These are phyloP conservation scores for Populus hybrid DNA, from an alignment of 441 rosid species.

Conservation along the genomic window DNA sequence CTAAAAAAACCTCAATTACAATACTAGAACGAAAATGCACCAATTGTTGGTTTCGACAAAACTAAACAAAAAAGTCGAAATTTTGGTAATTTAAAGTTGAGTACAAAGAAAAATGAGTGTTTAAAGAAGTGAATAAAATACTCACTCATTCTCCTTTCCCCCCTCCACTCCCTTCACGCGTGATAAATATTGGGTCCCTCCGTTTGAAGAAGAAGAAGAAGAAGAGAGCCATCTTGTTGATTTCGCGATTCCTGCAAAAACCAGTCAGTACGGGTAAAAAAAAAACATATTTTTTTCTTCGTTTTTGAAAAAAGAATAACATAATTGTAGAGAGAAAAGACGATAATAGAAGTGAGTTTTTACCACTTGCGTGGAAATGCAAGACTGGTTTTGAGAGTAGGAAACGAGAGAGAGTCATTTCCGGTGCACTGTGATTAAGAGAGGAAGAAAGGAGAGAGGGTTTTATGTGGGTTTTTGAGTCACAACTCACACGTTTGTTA, in stretches of 20 bases:
- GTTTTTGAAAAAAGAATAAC: background rate
- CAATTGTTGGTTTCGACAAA: background rate
- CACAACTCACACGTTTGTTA: background rate
- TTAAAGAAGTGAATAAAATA: background rate
- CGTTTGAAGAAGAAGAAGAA: constrained; percentile 6
- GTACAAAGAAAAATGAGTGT: background rate
- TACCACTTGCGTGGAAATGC: constrained; percentile 14
- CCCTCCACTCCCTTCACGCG: background rate
- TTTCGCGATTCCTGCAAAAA: constrained; percentile 13
- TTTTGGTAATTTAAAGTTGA: background rate
- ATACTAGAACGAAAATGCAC: background rate
- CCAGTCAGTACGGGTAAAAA: too few relatives aligned
- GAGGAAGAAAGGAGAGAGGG: background rate
- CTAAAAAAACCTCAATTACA: background rate
- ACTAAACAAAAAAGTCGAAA: background rate
- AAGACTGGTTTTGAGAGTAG: constrained; percentile 7
- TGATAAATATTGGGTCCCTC: background rate
- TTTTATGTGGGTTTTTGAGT: constrained; percentile 13
- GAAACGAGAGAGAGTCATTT: constrained; percentile 18
- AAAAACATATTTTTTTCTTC: background rate
- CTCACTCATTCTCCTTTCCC: background rate
- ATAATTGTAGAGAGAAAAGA: background rate
- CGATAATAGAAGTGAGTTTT: background rate
- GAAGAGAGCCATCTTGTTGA: constrained; percentile 8
- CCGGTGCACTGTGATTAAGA: background rate